Conservation (phyloP, 2,329 filamentous ascomycete genomes). For the Fusarium tjaetaba region DNA sequence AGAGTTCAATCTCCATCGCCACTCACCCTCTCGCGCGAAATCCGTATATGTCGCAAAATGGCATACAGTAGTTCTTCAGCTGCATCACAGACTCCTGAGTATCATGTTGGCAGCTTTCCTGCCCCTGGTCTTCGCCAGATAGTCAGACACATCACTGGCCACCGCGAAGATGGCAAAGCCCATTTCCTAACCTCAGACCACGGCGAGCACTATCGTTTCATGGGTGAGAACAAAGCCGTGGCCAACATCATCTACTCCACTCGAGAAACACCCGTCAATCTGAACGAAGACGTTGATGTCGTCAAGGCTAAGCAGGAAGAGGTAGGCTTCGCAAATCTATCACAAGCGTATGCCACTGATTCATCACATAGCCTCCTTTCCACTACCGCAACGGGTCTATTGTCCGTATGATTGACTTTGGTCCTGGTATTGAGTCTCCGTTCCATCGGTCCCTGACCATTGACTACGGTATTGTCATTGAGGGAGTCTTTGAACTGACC, state of each 20-base stretch:
- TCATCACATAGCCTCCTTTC: neutral
- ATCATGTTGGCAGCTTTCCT: neutral
- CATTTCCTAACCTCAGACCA: neutral
- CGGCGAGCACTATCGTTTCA: neutral
- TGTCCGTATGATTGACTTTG: neutral
- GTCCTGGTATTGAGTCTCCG: accelerated
- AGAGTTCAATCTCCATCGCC: too few species aligned
- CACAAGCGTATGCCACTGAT: neutral
- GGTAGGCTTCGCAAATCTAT: accelerated
- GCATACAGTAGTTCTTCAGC: neutral
- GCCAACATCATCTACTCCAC: neutral
- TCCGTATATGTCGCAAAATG: accelerated
- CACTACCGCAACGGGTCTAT: neutral
- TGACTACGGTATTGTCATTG: neutral
- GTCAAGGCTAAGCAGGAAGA: neutral
- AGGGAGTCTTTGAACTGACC: neutral
- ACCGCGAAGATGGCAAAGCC: neutral
- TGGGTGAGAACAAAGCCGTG: neutral
- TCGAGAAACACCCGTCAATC: neutral
- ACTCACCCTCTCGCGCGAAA: accelerated
- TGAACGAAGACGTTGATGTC: neutral
- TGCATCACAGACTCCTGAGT: neutral
- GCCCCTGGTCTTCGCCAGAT: neutral
- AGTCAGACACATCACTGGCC: neutral
- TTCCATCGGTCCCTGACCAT: neutral